These are phyloP conservation scores for Crassisporium funariophilum DNA, from an alignment of 768 basidiomycete genomes.

Conservation along the genomic window DNA sequence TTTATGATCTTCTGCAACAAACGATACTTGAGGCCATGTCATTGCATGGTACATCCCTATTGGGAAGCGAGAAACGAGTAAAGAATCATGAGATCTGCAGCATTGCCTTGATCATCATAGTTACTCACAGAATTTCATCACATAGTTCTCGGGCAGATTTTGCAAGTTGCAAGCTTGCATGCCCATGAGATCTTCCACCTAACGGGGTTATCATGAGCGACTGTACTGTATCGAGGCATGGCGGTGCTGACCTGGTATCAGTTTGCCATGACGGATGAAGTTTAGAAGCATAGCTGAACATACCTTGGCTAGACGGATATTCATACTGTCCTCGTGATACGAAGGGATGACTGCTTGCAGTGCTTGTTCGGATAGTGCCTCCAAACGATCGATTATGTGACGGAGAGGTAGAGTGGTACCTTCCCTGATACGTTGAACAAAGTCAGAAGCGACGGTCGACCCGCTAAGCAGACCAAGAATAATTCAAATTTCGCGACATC, in stretches of 20 bases:
- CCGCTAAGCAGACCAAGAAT: too few species aligned
- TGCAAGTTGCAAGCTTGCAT: slow-evolving; percentile 96
- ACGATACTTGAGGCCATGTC: slow-evolving; percentile 93
- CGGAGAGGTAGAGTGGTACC: too few species aligned
- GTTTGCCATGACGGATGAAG: slow-evolving; percentile 13
- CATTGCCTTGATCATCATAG: neutral
- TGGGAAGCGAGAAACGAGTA: slow-evolving; percentile 1
- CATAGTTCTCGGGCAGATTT: slow-evolving; percentile 92
- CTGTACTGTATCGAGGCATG: slow-evolving; percentile 3
- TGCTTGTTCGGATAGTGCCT: too few species aligned
- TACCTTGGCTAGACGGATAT: slow-evolving; percentile 52
- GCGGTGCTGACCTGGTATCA: slow-evolving; percentile 17
- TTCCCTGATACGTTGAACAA: too few species aligned
- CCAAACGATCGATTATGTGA: too few species aligned
- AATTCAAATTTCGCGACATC: too few species aligned
- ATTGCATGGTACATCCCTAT: slow-evolving; percentile 88
- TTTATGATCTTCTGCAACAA: slow-evolving; percentile 88
- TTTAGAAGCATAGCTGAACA: slow-evolving; percentile 16
- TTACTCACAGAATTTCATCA: slow-evolving; percentile 72
- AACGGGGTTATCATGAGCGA: slow-evolving; percentile 11
- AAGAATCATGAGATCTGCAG: neutral
- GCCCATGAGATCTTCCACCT: slow-evolving; percentile 87
- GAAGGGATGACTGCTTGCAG: neutral
- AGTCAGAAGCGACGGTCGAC: too few species aligned
- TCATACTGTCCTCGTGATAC: slow-evolving; percentile 36